Base-by-base conservation (phyloP, 345 rosid genomes). In the Melastoma malabathricum region DNA sequence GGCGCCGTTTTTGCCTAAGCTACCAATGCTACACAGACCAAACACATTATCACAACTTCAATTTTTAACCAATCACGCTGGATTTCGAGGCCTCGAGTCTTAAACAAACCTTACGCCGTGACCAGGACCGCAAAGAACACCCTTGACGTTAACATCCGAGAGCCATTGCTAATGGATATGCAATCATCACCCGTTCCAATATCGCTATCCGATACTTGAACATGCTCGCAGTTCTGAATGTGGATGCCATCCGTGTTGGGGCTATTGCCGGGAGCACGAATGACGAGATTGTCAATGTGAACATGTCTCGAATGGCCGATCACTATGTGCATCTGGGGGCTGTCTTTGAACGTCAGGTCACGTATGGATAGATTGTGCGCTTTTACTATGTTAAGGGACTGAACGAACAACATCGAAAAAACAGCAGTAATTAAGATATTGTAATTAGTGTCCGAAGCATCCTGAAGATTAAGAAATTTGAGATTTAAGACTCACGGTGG, bases 181-280 rank as follows among this genome's bases (percentile, higher is more conserved):
- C 63, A 59, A 51, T 59, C 63, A n/a, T 59, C 63, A 7, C 79
- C 73, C 25, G 9, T 15, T 15, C 55, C 64, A 13, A 71, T 72
- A 5, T 5, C 3, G 0, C 69, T 20, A 16, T 41, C 16, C 1
- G n/a, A 41, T 23, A 76, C 47, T 0, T 10, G 15, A 10, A 72
- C 52, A 12, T 55, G 18, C 9, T 8, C 10, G 16, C 59, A 64
- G 1, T 1, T 0, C 1, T 59, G 54, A 9, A 75, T 34, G 48
- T 75, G 73, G 58, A 76, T 67, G 23, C 81, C 81, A 51, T 76
- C 78, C 0, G 81, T 76, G 31, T 72, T 76, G 12, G 78, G 78
- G 61, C 81, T 76, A 5, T 15, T 13, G 1, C 50, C 69, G 0
- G 71, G 73, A 3, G 77, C 51, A 15, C 6, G 31, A 56, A 56